phyloP scores from a whole-genome alignment of 352 stramenopile species.

The Pythium monospermum region DNA sequence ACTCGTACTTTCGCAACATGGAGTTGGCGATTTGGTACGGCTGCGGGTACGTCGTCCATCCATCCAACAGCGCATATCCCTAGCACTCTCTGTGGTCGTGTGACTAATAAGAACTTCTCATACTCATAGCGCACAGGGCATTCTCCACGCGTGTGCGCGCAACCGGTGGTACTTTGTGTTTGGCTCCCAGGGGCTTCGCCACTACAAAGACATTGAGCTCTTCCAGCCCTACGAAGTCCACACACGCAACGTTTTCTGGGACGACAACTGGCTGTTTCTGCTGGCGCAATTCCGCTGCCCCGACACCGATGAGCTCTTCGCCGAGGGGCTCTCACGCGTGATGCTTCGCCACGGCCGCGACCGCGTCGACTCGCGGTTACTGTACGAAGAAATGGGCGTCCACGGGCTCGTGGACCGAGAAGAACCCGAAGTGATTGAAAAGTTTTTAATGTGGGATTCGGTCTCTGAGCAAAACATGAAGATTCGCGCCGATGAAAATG shows the following conservation, averaged over 20 bases:
- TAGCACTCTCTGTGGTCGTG: too few relatives aligned
- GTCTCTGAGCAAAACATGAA: conserved; percentile 58
- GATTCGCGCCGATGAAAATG: conserved; percentile 29
- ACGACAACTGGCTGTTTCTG: conserved; percentile 69
- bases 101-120: too few relatives aligned
- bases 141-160: conserved; percentile 43
- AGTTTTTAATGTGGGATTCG: conserved; percentile 55
- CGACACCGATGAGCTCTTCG: conserved; percentile 53
- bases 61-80: background rate
- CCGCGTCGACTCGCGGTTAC: conserved; percentile 35
- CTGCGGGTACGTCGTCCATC: conserved; percentile 38
- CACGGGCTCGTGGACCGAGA: conserved; percentile 33
- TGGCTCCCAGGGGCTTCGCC: conserved; percentile 58
- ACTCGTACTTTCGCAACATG: conserved; percentile 70
- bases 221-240: conserved; percentile 60
- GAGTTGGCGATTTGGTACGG: conserved; percentile 70
- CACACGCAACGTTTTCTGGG: conserved; percentile 66
- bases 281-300: conserved; percentile 64
- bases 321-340: conserved; percentile 54
- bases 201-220: conserved; percentile 49
- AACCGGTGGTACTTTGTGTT: conserved; percentile 73
- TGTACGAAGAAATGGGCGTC: conserved; percentile 56
- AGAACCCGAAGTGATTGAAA: conserved; percentile 41
- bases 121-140: conserved; percentile 44
- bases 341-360: conserved; percentile 56